A percentile compares a stretch with the other conserved stretches of the same genome.
Evolutionary conservation across 192 early-diverging fungal species (phyloP).

Genomic region (Spinellus fusiger): DNA sequence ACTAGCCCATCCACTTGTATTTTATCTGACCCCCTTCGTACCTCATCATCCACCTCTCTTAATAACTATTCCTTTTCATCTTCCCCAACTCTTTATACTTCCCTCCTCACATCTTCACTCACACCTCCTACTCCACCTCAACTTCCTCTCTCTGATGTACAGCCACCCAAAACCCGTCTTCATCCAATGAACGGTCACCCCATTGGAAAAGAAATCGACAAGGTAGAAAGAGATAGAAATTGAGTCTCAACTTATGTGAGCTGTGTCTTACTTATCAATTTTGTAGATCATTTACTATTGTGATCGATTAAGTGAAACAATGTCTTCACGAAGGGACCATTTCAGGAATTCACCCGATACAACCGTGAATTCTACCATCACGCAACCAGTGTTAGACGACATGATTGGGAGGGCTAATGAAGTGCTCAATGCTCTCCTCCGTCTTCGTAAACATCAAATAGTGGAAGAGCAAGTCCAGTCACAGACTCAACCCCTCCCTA

Average conservation of each 20-base stretch:
- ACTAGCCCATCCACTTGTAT: neutral
- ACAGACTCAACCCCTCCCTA: neutral
- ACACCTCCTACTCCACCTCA: neutral
- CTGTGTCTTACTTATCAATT: neutral
- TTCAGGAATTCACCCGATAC: conserved; percentile 5
- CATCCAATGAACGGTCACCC: too few species aligned
- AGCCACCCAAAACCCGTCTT: too few species aligned
- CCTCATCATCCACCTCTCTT: neutral
- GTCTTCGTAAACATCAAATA: conserved; percentile 23
- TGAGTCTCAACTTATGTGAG: neutral
- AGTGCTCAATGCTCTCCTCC: conserved; percentile 25
- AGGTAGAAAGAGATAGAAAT: neutral
- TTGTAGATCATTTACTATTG: conserved; percentile 13
- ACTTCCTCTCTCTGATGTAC: neutral
- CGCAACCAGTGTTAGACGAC: conserved; percentile 19
- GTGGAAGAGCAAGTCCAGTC: conserved; percentile 6
- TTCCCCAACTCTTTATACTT: neutral
- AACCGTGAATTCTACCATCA: conserved; percentile 6
- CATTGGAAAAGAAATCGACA: neutral
- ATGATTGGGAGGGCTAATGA: conserved; percentile 28
- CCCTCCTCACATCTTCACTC: neutral
- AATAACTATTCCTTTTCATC: neutral
- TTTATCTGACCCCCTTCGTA: neutral
- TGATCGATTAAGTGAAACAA: conserved; percentile 1
- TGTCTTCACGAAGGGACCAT: neutral